A percentile compares a stretch with the other conserved stretches of the same genome.
Evolutionary conservation across 2,329 filamentous ascomycete species (phyloP).

Genomic region (Venturia carpophila): DNA sequence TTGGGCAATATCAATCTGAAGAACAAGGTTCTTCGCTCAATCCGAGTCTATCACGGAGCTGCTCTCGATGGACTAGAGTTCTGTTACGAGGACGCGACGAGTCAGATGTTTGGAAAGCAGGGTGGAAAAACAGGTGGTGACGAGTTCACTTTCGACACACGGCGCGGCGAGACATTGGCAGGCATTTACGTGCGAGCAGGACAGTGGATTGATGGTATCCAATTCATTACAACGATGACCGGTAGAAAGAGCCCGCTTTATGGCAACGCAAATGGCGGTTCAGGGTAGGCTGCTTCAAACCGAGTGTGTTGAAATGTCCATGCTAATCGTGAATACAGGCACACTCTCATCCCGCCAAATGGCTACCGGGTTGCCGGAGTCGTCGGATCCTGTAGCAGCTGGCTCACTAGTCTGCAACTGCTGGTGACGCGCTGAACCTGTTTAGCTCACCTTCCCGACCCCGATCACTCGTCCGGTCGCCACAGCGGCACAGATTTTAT

Average conservation of each 20-base stretch:
- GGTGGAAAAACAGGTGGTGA: conserved; percentile 63
- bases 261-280: conserved; percentile 72
- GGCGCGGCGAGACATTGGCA: conserved; percentile 75
- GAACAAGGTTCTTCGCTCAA: conserved; percentile 64
- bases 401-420: conserved; percentile 80
- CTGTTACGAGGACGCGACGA: conserved; percentile 77
- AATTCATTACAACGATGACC: conserved; percentile 83
- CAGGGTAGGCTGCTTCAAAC: conserved; percentile 55
- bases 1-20: conserved; percentile 31
- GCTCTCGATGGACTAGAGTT: conserved; percentile 86
- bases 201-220: conserved; percentile 77
- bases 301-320: background rate
- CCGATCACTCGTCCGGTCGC: background rate
- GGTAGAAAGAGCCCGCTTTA: conserved; percentile 80
- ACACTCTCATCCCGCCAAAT: conserved; percentile 78
- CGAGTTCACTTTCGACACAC: conserved; percentile 73
- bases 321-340: conserved; percentile 44
- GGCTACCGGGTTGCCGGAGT: conserved; percentile 86
- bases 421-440: conserved; percentile 58
- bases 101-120: conserved; percentile 77
- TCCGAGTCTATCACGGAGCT: conserved; percentile 68
- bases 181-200: conserved; percentile 79
- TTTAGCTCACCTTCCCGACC: background rate
- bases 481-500: background rate
- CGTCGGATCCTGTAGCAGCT: conserved; percentile 69